Evolutionary conservation across 2,329 filamentous ascomycete species (phyloP), one percentile per base, ranked within the genome.

Genomic region (Pseudogymnoascus sp.): DNA sequence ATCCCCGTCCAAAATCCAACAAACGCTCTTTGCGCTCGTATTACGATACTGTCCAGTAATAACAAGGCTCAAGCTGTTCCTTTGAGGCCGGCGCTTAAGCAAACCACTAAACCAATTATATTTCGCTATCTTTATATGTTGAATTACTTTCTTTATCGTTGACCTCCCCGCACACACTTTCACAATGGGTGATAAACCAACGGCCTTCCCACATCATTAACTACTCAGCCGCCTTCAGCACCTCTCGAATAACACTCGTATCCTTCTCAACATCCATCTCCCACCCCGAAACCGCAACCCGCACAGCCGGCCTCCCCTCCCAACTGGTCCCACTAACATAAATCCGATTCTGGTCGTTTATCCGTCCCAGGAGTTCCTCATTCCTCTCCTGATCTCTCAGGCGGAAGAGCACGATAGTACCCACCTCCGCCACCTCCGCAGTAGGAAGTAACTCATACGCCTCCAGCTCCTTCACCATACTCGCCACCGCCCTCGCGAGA

Each of bases 251-350:
- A n/a, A 91, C 73, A 18, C 75, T 76, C 65, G 88, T 76, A 72
- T 96, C 92, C 65, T 81, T 80, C 59, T 86, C 80, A 0, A 87
- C 80, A 70, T 93, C 81, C 1, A 90, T 88, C 74, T 84, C 84
- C 91, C 92, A 96, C 71, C 90, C 97, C 40, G 89, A 88, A 43
- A 96, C 85, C 0, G 93, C 93, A 68, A 96, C 84, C n/a, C 93
- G 82, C 65, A 87, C 88, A 7, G 93, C 93, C 63, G 87, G 83
- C 63, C 79, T 77, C 0, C 88, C 89, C 43, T 85, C 79, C 91
- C 92, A 97, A 53, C 76, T 80, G 11, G 91, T 96, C 0, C 90
- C 90, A 65, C 89, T 92, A 4, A 96, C 88, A 71, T 93, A 96
- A 70, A 96, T 88, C 70, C 84, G 84, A 42, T 86, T 82, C 1